These are phyloP conservation scores for Amylostereum chailletii DNA, from an alignment of 1,284 basidiomycete genomes.

Conservation along the genomic window DNA sequence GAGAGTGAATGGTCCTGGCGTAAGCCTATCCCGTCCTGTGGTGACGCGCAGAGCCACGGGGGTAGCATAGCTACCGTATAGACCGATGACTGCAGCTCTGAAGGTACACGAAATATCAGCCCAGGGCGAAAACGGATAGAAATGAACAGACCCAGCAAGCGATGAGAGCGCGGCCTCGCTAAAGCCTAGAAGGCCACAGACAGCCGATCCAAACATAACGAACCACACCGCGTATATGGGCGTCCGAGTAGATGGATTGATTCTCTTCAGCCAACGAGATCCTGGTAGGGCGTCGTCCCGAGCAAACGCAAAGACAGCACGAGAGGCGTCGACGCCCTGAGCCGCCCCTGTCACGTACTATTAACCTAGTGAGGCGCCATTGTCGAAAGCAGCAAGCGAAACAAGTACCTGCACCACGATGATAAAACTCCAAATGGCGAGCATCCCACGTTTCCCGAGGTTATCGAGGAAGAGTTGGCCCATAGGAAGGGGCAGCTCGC, in stretches of 20 bases:
- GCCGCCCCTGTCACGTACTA: conserved; percentile 67
- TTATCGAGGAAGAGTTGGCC: conserved; percentile 61
- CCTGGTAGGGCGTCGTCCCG: conserved; percentile 67
- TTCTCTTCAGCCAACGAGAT: conserved; percentile 56
- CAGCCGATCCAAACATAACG: conserved; percentile 46
- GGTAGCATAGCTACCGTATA: conserved; percentile 59
- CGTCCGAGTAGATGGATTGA: conserved; percentile 50
- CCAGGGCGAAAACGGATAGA: background rate
- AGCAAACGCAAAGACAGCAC: conserved; percentile 68
- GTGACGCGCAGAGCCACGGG: conserved; percentile 68
- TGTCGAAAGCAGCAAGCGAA: background rate
- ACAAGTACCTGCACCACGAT: conserved; percentile 54
- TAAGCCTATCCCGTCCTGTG: conserved; percentile 46
- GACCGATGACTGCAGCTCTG: conserved; percentile 62
- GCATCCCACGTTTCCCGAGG: conserved; percentile 61
- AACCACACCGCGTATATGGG: conserved; percentile 71
- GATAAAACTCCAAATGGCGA: conserved; percentile 62
- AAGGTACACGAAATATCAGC: background rate
- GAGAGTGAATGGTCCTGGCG: conserved; percentile 51
- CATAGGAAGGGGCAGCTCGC: conserved; percentile 55
- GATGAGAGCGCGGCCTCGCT: conserved; percentile 54
- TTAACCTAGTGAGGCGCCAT: background rate
- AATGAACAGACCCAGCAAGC: conserved; percentile 47
- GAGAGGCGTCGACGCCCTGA: conserved; percentile 67
- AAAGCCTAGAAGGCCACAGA: conserved; percentile 62